phyloP scores from a whole-genome alignment of 768 basidiomycete species.

The Podaxis sp. region DNA sequence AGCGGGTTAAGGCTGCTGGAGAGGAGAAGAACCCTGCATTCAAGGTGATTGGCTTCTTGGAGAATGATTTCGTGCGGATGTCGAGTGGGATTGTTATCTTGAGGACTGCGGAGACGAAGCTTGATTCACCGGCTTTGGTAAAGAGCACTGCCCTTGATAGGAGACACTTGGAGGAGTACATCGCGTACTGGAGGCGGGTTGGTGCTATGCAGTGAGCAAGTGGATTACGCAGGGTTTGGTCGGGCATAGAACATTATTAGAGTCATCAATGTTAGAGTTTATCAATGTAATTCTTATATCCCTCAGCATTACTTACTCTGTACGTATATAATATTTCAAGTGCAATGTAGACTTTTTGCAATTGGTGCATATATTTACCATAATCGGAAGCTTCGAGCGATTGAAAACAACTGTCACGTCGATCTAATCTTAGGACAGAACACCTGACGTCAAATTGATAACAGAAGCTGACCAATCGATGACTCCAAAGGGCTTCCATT shows the following conservation, averaged over 20 bases:
- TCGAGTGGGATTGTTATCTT: conserved; percentile 31
- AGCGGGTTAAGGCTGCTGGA: conserved; percentile 26
- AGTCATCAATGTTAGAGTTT: too few species aligned
- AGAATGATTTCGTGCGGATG: conserved; percentile 32
- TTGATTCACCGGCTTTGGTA: conserved; percentile 25
- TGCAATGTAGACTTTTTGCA: neutral
- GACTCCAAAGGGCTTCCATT: too few species aligned
- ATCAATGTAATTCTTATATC: neutral
- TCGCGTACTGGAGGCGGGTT: conserved; percentile 31
- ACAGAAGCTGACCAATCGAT: neutral
- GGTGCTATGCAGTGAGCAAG: conserved; percentile 18
- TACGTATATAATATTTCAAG: neutral
- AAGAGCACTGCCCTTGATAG: conserved; percentile 29
- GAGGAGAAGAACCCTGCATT: conserved; percentile 27
- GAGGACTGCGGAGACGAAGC: conserved; percentile 26
- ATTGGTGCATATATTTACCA: neutral
- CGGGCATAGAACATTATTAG: too few species aligned
- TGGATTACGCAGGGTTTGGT: too few species aligned
- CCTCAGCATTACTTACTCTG: neutral
- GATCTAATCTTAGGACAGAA: neutral
- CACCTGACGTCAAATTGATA: too few species aligned
- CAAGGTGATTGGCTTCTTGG: conserved; percentile 31
- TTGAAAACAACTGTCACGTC: neutral
- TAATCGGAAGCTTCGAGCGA: too few species aligned
- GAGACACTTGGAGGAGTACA: conserved; percentile 30